Percentiles rank a stretch among this genome's conserved stretches.
phyloP scores from a whole-genome alignment of 352 stramenopile species.

The Phytophthora pseudosyringae region DNA sequence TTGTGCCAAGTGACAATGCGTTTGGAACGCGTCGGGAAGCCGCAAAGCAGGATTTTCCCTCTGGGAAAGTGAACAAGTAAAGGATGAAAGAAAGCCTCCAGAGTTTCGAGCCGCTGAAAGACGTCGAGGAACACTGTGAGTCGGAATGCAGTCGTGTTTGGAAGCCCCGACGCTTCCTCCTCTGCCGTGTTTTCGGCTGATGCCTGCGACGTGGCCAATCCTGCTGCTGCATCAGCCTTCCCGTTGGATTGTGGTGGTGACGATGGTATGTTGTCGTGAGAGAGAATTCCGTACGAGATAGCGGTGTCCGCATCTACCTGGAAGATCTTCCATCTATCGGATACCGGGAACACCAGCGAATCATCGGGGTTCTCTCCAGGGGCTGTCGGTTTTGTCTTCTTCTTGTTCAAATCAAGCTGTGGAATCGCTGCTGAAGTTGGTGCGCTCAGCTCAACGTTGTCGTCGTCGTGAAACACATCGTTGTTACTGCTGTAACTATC shows the following conservation, averaged over 20 bases:
- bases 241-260: constrained; percentile 10
- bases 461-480: constrained; percentile 18
- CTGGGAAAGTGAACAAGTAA: constrained; percentile 65
- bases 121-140: constrained; percentile 73
- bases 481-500: constrained; percentile 25
- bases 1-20: constrained; percentile 55
- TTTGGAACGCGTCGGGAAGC: constrained; percentile 53
- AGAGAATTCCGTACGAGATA: constrained; percentile 60
- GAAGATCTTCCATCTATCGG: constrained; percentile 49
- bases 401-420: constrained; percentile 18
- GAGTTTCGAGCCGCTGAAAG: constrained; percentile 69
- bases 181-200: constrained; percentile 23
- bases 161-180: constrained; percentile 5
- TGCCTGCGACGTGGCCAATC: constrained; percentile 1
- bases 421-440: constrained; percentile 1
- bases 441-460: constrained; percentile 6
- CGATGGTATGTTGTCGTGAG: constrained; percentile 31
- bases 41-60: constrained; percentile 70
- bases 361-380: constrained; percentile 23
- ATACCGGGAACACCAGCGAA: constrained; percentile 44
- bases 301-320: constrained; percentile 51
- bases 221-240: background rate
- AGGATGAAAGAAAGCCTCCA: constrained; percentile 64
- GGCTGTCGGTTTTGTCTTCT: constrained; percentile 12
- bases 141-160: constrained; percentile 39